Base-by-base conservation (phyloP, 768 basidiomycete species). In the Daedaleopsis nitida region DNA sequence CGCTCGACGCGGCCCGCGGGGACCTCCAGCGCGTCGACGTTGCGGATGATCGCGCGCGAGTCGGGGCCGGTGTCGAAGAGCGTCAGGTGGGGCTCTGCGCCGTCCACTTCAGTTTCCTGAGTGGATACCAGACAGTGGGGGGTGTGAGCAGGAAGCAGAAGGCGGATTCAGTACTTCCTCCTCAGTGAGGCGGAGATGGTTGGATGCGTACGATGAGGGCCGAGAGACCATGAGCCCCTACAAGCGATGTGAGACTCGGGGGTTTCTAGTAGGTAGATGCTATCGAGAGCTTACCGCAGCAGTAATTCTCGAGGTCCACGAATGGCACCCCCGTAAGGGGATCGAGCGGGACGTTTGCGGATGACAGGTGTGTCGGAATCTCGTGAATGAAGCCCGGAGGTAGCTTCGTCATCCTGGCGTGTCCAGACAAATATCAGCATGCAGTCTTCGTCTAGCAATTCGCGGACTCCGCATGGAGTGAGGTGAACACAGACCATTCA, bases 41-140 rank as follows among this genome's bases (percentile, higher is more conserved):
- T 94, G 53, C 90, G 85, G n/a, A 85, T 81, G 63, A 95, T 84
- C 27, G 88, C 86, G 23, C 76, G 78, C 16, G 84, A 83, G 69
- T 94, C 92, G 10, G 92, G 93, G 0, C 93, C 93, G 16, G 90
- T 87, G 74, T 95, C 93, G 69, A 95, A 92, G 38, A 94, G 79
- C 16, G 85, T 86, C n/a, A 80, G 74, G 56, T 84, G 82, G 3
- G 77, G 68, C 59, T 72, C 57, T 44, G 78, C 71, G 21, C 75
- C 85, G 23, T 77, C 66, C 12, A 80, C 72, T 59, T 81, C 78
- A 2, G 86, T 90, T 79, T 89, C 82, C 86, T 87, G 69, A 34
- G 35, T 21, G 23, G 8, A 49, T 13, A 21, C 1, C 2, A 4
- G 47, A 11, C n/a, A n/a, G n/a, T 11, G 14, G 10, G 6, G 47